phyloP scores from a whole-genome alignment of 306 rosid species.

The Glycyrrhiza uralensis region DNA sequence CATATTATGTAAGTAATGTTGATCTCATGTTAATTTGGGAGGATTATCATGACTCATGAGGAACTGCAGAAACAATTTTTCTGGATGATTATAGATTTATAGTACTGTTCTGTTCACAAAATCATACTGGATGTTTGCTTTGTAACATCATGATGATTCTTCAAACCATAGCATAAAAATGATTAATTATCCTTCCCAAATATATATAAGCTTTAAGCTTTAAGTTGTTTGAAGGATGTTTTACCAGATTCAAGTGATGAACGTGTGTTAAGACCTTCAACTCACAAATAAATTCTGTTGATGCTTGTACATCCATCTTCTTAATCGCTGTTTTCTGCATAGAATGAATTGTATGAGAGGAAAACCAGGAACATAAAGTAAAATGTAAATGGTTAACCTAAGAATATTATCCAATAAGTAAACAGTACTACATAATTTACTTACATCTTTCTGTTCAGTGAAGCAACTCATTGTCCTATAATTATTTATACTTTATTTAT shows the following conservation, averaged over 20 bases:
- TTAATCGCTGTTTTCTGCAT: slow-evolving; percentile 65
- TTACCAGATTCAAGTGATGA: slow-evolving; percentile 92
- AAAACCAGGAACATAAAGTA: not conserved
- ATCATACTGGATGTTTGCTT: not conserved
- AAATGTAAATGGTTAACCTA: not conserved
- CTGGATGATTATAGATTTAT: not conserved
- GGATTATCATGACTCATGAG: not conserved
- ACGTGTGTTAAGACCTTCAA: slow-evolving; percentile 82
- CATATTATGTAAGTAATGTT: not conserved
- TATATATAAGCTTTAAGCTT: not conserved
- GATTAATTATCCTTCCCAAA: not conserved
- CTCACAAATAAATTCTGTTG: slow-evolving; percentile 86
- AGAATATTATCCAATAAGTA: not conserved
- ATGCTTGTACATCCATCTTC: slow-evolving; percentile 71
- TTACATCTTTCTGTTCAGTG: not conserved
- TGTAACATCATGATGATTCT: not conserved
- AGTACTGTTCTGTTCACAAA: not conserved
- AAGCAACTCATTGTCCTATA: not conserved
- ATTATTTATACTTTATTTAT: not conserved
- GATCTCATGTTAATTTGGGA: not conserved
- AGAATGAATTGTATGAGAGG: not conserved
- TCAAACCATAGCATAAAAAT: not conserved
- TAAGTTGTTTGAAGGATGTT: slow-evolving; percentile 14
- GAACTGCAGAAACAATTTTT: not conserved
- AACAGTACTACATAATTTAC: not conserved